Evolutionary conservation across 768 basidiomycete species (phyloP).

Genomic region (Lactarius indigo): DNA sequence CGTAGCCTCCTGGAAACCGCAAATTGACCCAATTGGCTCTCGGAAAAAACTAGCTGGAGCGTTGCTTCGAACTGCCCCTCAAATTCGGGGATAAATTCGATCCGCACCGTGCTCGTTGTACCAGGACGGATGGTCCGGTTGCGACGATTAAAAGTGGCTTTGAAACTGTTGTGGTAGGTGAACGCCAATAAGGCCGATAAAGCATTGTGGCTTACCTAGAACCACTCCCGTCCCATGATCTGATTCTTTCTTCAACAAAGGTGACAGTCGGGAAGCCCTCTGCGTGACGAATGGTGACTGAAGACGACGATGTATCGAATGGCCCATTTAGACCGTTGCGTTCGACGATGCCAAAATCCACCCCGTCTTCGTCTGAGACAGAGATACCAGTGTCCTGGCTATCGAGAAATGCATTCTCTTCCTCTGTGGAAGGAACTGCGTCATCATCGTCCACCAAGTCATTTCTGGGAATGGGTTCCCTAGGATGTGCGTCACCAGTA

Average conservation of each 20-base stretch:
- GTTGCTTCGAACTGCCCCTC: constrained; percentile 16
- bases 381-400: constrained; percentile 48
- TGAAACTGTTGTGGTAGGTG: constrained; percentile 6
- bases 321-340: constrained; percentile 29
- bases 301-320: constrained; percentile 8
- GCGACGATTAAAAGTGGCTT: constrained; percentile 3
- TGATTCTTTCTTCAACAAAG: constrained; percentile 15
- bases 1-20: not conserved
- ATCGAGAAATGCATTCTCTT: constrained; percentile 31
- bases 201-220: constrained; percentile 5
- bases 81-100: constrained; percentile 10
- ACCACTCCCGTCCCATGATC: constrained; percentile 1
- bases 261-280: constrained; percentile 12
- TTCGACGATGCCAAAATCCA: constrained; percentile 53
- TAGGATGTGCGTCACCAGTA: not conserved
- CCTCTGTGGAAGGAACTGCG: not conserved
- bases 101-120: not conserved
- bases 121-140: constrained; percentile 8
- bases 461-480: not conserved
- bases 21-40: not conserved
- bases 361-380: constrained; percentile 31
- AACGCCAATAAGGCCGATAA: not conserved
- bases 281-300: constrained; percentile 19
- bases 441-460: not conserved
- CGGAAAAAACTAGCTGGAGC: constrained; percentile 14